A percentile compares a stretch with the other conserved stretches of the same genome.
Evolutionary conservation across 306 rosid genomes (phyloP).

Genomic region (Cucurbita pepo): DNA sequence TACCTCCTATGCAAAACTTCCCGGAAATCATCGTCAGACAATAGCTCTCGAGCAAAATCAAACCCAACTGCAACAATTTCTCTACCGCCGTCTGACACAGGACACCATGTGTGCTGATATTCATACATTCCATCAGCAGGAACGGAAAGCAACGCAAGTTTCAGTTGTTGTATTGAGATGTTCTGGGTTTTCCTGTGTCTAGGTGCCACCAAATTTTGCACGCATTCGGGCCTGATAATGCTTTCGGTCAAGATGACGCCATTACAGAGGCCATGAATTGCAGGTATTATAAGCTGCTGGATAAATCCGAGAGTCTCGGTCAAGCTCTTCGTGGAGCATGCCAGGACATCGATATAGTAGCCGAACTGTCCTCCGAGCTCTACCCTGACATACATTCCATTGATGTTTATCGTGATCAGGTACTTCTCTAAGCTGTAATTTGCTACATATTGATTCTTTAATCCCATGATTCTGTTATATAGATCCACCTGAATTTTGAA

Average conservation of each 20-base stretch:
- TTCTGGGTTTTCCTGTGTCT: slow-evolving; percentile 57
- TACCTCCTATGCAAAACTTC: slow-evolving; percentile 82
- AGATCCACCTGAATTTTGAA: slow-evolving; percentile 61
- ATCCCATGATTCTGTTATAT: slow-evolving; percentile 56
- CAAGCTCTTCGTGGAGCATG: slow-evolving; percentile 77
- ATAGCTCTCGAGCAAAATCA: slow-evolving; percentile 72
- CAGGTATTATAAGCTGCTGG: slow-evolving; percentile 65
- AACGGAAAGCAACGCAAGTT: slow-evolving; percentile 67
- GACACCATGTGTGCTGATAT: slow-evolving; percentile 87
- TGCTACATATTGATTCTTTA: slow-evolving; percentile 72
- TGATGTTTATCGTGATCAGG: slow-evolving; percentile 59
- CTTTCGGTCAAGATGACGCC: slow-evolving; percentile 69
- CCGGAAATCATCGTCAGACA: slow-evolving; percentile 78
- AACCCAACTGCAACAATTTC: slow-evolving; percentile 49
- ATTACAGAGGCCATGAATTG: slow-evolving; percentile 64
- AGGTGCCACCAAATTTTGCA: slow-evolving; percentile 54
- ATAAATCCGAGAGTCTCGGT: slow-evolving; percentile 67
- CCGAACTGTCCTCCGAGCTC: slow-evolving; percentile 85
- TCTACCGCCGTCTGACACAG: slow-evolving; percentile 45
- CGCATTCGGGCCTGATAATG: slow-evolving; percentile 76
- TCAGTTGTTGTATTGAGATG: slow-evolving; percentile 54
- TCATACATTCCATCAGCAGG: slow-evolving; percentile 93
- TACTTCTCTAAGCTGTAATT: slow-evolving; percentile 82
- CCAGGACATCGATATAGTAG: slow-evolving; percentile 56
- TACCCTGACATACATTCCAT: slow-evolving; percentile 73